Percentiles rank a stretch among this genome's conserved stretches.
These are phyloP conservation scores for Mycena epipterygia DNA, from an alignment of 768 basidiomycete species.

Conservation along the genomic window DNA sequence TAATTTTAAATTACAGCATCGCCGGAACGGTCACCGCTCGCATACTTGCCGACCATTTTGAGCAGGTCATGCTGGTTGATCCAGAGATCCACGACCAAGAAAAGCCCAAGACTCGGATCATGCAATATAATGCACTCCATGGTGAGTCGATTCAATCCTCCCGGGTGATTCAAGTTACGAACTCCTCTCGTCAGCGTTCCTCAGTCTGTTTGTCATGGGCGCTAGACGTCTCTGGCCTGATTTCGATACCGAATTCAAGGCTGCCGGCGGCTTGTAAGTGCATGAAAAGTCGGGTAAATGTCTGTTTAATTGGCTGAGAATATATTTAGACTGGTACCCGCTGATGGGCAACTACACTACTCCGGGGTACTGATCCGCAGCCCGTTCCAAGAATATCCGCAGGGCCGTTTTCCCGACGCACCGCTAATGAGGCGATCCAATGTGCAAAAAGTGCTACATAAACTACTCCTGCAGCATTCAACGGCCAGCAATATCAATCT, in stretches of 20 bases:
- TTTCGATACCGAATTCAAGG: conserved; percentile 33
- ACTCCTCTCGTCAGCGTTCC: conserved; percentile 18
- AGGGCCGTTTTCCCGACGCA: conserved; percentile 29
- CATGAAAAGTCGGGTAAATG: too few relatives aligned
- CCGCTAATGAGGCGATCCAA: conserved; percentile 34
- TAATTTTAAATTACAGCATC: conserved; percentile 37
- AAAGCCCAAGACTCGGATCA: conserved; percentile 31
- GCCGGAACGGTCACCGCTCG: conserved; percentile 44
- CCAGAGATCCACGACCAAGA: conserved; percentile 36
- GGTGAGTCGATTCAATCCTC: conserved; percentile 11
- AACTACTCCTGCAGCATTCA: conserved; percentile 21
- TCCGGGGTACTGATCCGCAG: conserved; percentile 31
- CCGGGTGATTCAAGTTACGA: neutral
- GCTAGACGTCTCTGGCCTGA: conserved; percentile 39
- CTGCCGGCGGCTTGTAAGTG: conserved; percentile 35
- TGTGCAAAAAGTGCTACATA: conserved; percentile 40
- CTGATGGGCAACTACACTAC: conserved; percentile 34
- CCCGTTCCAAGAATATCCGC: conserved; percentile 24
- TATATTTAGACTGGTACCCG: conserved; percentile 22
- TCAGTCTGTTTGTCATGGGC: conserved; percentile 33
- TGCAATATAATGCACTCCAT: conserved; percentile 38
- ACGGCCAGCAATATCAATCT: conserved; percentile 15
- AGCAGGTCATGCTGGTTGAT: conserved; percentile 43
- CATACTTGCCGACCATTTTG: conserved; percentile 46
- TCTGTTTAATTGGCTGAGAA: neutral